phyloP scores from a whole-genome alignment of 306 rosid genomes.

The Prunus mira region DNA sequence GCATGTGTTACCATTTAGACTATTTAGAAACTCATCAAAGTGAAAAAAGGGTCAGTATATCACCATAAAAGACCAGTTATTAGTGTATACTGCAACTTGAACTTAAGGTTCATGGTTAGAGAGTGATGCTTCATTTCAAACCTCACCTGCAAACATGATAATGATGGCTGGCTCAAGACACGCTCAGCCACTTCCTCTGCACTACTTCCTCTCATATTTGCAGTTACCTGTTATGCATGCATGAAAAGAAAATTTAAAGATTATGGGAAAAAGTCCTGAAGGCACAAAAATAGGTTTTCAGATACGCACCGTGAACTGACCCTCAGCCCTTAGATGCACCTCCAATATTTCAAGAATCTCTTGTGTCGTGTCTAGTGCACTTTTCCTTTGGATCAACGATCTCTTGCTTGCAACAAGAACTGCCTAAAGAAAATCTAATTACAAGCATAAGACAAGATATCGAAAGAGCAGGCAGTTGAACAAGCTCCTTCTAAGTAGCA shows the following conservation, averaged over 20 bases:
- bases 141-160: slow-evolving; percentile 85
- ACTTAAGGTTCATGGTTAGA: neutral
- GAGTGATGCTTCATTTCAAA: slow-evolving; percentile 14
- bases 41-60: neutral
- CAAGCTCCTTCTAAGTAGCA: slow-evolving; percentile 11
- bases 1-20: slow-evolving; percentile 17
- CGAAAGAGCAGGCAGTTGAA: slow-evolving; percentile 20
- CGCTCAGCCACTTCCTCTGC: slow-evolving; percentile 89
- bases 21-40: neutral
- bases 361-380: slow-evolving; percentile 76
- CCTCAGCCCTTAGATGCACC: slow-evolving; percentile 79
- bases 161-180: slow-evolving; percentile 73
- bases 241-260: neutral
- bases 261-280: neutral
- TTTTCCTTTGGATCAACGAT: slow-evolving; percentile 67
- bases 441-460: slow-evolving; percentile 20
- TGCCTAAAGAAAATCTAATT: slow-evolving; percentile 56
- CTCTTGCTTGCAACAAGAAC: slow-evolving; percentile 87
- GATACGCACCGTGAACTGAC: slow-evolving; percentile 72
- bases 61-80: slow-evolving; percentile 1
- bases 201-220: slow-evolving; percentile 95
- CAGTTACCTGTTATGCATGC: slow-evolving; percentile 59
- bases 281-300: neutral
- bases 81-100: neutral
- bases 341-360: slow-evolving; percentile 96